phyloP scores from a whole-genome alignment of 2,329 filamentous ascomycete genomes.

The Colletotrichum shisoi region DNA sequence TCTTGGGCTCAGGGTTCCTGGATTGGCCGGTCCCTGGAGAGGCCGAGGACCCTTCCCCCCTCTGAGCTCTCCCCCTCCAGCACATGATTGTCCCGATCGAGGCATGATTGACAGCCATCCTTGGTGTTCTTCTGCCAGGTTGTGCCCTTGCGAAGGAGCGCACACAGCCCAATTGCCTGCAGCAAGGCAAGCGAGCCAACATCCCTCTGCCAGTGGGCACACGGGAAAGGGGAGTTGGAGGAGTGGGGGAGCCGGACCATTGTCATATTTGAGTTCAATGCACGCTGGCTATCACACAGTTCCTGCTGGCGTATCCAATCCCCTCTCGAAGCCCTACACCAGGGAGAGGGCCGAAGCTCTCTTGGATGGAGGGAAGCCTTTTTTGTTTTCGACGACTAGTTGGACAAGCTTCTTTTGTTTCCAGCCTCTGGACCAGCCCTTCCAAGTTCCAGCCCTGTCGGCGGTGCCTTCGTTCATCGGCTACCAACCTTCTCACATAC shows the following conservation, averaged over 20 bases:
- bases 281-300: constrained; percentile 18
- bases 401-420: constrained; percentile 36
- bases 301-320: constrained; percentile 28
- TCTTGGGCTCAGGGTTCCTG: constrained; percentile 23
- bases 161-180: constrained; percentile 22
- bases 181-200: constrained; percentile 19
- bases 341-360: constrained; percentile 15
- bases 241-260: constrained; percentile 26
- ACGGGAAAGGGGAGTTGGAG: constrained; percentile 15
- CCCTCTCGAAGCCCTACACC: constrained; percentile 32
- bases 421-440: constrained; percentile 29
- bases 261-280: constrained; percentile 18
- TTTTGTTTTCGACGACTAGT: constrained; percentile 18
- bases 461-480: constrained; percentile 19
- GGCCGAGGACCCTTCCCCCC: constrained; percentile 17
- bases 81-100: constrained; percentile 2
- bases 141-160: constrained; percentile 15
- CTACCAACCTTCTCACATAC: constrained; percentile 3
- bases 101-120: constrained; percentile 26
- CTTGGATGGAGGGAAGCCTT: constrained; percentile 2
- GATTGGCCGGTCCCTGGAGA: constrained; percentile 16
- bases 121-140: constrained; percentile 13
- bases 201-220: constrained; percentile 12
- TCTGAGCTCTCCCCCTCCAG: not conserved
- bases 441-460: constrained; percentile 8